Percentiles rank a stretch among this genome's conserved stretches.
Evolutionary conservation across 768 basidiomycete genomes (phyloP).

Genomic region (Serpula lacrymans): DNA sequence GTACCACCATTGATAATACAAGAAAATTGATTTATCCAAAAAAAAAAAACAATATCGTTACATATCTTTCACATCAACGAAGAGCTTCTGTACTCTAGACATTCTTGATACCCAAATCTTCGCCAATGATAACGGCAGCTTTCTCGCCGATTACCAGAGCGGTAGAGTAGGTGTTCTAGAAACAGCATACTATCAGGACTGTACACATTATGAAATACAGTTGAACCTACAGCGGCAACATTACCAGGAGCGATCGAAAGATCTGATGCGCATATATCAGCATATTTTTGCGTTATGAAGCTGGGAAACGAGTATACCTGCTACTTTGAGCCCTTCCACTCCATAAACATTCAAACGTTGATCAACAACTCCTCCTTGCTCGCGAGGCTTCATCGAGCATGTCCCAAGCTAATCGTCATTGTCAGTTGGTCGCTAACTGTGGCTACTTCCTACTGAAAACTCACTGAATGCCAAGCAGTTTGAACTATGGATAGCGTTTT

Average conservation of each 20-base stretch:
- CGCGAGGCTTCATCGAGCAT: slow-evolving; percentile 64
- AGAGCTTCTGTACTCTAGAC: too few species aligned
- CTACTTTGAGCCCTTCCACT: slow-evolving; percentile 55
- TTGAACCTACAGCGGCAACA: slow-evolving; percentile 26
- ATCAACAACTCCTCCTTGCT: slow-evolving; percentile 62
- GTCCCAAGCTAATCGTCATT: slow-evolving; percentile 48
- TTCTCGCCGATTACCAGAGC: slow-evolving; percentile 50
- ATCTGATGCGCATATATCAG: too few species aligned
- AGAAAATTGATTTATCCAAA: too few species aligned
- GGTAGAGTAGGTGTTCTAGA: slow-evolving; percentile 38
- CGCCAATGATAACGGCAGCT: slow-evolving; percentile 52
- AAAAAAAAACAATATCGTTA: too few species aligned
- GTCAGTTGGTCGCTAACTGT: slow-evolving; percentile 6
- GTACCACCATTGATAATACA: too few species aligned
- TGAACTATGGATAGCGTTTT: slow-evolving; percentile 24
- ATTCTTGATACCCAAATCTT: slow-evolving; percentile 37
- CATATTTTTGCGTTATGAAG: not conserved
- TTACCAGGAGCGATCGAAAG: slow-evolving; percentile 35
- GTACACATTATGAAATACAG: too few species aligned
- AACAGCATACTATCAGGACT: too few species aligned
- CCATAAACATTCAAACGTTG: slow-evolving; percentile 60
- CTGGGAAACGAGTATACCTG: slow-evolving; percentile 34
- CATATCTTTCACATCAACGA: slow-evolving; percentile 38
- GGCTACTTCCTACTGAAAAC: slow-evolving; percentile 5
- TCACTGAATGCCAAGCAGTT: slow-evolving; percentile 46